Conservation (phyloP, 495 filamentous ascomycete genomes). For the Trichoderma orchidacearum region DNA sequence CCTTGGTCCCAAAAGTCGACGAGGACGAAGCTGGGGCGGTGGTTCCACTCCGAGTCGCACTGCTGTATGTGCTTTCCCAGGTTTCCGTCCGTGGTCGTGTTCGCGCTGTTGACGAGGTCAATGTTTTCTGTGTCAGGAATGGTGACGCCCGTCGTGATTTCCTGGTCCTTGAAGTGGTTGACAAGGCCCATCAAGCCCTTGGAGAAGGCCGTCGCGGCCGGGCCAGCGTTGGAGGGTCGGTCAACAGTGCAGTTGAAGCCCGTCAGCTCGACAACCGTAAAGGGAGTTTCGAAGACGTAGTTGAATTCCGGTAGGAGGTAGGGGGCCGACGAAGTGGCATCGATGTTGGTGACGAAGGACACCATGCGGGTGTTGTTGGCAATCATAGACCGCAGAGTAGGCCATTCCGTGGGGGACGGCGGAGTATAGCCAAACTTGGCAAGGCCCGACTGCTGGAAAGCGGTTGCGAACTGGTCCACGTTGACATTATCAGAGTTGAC, state of each 20-base stretch:
- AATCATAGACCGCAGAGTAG: conserved; percentile 50
- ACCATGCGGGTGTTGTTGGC: conserved; percentile 43
- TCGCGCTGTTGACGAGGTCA: conserved; percentile 38
- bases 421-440: conserved; percentile 45
- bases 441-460: conserved; percentile 41
- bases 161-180: conserved; percentile 60
- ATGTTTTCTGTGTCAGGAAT: conserved; percentile 43
- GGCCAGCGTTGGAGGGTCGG: conserved; percentile 33
- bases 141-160: conserved; percentile 38
- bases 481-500: conserved; percentile 49
- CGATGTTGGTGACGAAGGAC: conserved; percentile 46
- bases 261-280: conserved; percentile 37
- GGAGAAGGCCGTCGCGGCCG: conserved; percentile 29
- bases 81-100: conserved; percentile 32
- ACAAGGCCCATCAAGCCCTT: conserved; percentile 40
- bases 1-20: conserved; percentile 58
- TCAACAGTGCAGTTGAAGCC: conserved; percentile 49
- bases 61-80: conserved; percentile 41
- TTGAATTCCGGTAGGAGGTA: conserved; percentile 60
- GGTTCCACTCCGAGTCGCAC: conserved; percentile 38
- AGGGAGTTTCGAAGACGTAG: conserved; percentile 61
- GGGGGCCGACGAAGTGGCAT: conserved; percentile 29
- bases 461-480: conserved; percentile 33
- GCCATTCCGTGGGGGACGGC: conserved; percentile 37
- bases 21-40: conserved; percentile 44